Conservation (phyloP, 805 yeast genomes). For the Cyberlindnera meyerae region DNA sequence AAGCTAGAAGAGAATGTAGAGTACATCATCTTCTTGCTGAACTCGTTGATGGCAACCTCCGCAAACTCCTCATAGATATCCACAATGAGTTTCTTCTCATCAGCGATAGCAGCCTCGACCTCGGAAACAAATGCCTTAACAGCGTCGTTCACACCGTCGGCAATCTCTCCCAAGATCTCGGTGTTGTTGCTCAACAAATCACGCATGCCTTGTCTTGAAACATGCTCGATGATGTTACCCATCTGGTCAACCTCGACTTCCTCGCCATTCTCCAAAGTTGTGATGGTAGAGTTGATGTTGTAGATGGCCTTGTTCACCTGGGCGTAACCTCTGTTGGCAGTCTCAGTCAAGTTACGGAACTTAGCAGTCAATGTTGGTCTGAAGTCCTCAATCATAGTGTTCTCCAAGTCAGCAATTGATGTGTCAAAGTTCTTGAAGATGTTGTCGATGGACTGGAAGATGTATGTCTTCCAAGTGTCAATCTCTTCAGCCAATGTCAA, state of each 20-base stretch:
- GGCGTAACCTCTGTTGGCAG: slow-evolving; percentile 25
- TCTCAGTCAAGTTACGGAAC: slow-evolving; percentile 30
- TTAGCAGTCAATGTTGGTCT: slow-evolving; percentile 29
- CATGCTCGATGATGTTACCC: slow-evolving; percentile 31
- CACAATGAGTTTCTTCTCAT: slow-evolving; percentile 41
- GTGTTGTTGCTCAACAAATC: slow-evolving; percentile 33
- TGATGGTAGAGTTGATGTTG: slow-evolving; percentile 34
- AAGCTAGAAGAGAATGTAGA: slow-evolving; percentile 22
- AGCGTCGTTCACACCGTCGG: slow-evolving; percentile 30
- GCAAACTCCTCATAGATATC: slow-evolving; percentile 73
- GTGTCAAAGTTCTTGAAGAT: slow-evolving; percentile 35
- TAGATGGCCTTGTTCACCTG: slow-evolving; percentile 30
- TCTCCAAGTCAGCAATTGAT: slow-evolving; percentile 31
- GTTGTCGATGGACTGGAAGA: slow-evolving; percentile 34
- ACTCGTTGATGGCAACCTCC: slow-evolving; percentile 60
- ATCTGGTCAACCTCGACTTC: slow-evolving; percentile 30
- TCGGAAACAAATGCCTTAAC: slow-evolving; percentile 26
- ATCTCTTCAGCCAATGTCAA: slow-evolving; percentile 31
- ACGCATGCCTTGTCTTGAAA: slow-evolving; percentile 45
- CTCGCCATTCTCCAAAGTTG: slow-evolving; percentile 29
- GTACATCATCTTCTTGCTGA: slow-evolving; percentile 52
- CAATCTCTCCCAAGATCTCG: slow-evolving; percentile 26
- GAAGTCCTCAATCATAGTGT: slow-evolving; percentile 23
- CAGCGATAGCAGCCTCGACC: slow-evolving; percentile 31
- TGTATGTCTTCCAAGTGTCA: slow-evolving; percentile 31